Evolutionary conservation across 192 early-diverging fungal species (phyloP), one percentile per base, ranked within the genome.

Genomic region (Coemansia sp.): DNA sequence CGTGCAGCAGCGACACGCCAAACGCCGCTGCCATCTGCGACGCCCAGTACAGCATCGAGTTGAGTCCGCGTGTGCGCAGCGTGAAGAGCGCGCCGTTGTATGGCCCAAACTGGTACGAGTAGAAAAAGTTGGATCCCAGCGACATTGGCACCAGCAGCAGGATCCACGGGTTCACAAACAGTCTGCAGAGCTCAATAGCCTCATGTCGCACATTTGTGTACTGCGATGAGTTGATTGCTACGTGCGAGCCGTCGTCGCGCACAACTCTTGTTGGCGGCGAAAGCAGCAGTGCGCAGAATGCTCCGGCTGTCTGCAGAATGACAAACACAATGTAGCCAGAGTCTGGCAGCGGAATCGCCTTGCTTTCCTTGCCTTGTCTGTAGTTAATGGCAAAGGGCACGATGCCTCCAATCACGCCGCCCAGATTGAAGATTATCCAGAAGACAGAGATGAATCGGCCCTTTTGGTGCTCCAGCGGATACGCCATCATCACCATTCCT

Each of bases 371-470:
- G 71, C 88, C 89, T 4, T 74, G 68, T 0, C 69, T 61, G 49
- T 69, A 62, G 63, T 89, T 78, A 74, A 77, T 90, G 61, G 88
- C 85, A 49, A 87, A 73, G 26, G 82, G 81, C 61, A 92, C 84
- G 42, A 86, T 79, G 61, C 86, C 85, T 73, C 92, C 92, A 19
- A 94, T 62, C 22, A 89, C 86, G 43, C 87, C 91, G 64, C 92
- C 92, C 59, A 86, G 69, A 74, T 90, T 90, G 83, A 92, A 94
- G 39, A 92, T 87, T 54, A 87, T 84, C 92, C 92, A 94, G 84
- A 94, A 94, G 45, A 88, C 84, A 41, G 86, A 86, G 61, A 94
- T 90, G 78, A 78, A 90, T 51, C 84, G 86, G 19, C 92, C 91
- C 80, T 92, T 92, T 46, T 88, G 80, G 51, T 81, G 51, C 72